Conservation (phyloP, 1,284 basidiomycete genomes). For the Ustilago bromivora region DNA sequence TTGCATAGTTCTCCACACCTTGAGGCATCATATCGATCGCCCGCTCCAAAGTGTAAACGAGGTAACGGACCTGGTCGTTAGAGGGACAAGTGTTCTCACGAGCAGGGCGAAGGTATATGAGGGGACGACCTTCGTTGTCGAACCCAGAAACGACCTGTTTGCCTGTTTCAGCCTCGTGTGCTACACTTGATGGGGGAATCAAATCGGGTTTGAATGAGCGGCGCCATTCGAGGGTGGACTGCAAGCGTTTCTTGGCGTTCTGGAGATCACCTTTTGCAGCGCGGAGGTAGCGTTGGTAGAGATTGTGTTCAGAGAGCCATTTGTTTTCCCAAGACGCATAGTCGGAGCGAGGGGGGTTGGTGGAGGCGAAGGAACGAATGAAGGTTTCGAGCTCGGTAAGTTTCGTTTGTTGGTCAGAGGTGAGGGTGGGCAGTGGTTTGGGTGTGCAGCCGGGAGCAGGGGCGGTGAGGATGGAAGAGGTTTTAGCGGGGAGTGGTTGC, state of each 20-base stretch:
- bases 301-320: conserved; percentile 54
- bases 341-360: conserved; percentile 24
- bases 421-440: conserved; percentile 20
- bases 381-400: conserved; percentile 37
- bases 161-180: conserved; percentile 61
- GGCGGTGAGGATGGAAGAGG: conserved; percentile 30
- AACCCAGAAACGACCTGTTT: conserved; percentile 67
- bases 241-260: conserved; percentile 62
- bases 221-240: conserved; percentile 65
- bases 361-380: conserved; percentile 15
- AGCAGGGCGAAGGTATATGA: conserved; percentile 66
- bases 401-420: conserved; percentile 34
- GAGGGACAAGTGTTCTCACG: conserved; percentile 64
- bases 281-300: conserved; percentile 61
- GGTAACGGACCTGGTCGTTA: conserved; percentile 61
- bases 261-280: conserved; percentile 62
- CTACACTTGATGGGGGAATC: conserved; percentile 61
- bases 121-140: conserved; percentile 59
- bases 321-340: conserved; percentile 57
- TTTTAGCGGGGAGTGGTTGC: conserved; percentile 39
- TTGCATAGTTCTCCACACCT: conserved; percentile 58
- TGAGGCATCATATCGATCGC: conserved; percentile 63
- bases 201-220: conserved; percentile 63
- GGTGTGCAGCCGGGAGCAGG: conserved; percentile 36
- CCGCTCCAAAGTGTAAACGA: conserved; percentile 66